A percentile compares a stretch with the other conserved stretches of the same genome.
phyloP scores from a whole-genome alignment of 2,329 filamentous ascomycete genomes.

The Alternaria brassicae region DNA sequence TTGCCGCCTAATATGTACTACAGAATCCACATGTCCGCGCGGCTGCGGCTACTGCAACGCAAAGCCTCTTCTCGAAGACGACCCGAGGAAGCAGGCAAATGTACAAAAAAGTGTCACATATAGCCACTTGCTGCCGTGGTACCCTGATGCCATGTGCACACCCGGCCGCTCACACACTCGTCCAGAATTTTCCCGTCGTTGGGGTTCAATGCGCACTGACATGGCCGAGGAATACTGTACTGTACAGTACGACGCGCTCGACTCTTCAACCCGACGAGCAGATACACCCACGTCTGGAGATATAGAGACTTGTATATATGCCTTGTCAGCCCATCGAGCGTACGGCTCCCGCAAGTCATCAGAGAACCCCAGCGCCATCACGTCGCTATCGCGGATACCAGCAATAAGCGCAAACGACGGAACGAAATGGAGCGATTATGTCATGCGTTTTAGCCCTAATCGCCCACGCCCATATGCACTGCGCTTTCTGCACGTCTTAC shows the following conservation, averaged over 20 bases:
- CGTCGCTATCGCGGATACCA: neutral
- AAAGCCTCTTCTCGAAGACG: neutral
- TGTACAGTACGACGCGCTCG: neutral
- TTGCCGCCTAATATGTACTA: neutral
- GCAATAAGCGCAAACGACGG: neutral
- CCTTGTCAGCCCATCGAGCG: neutral
- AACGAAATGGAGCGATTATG: neutral
- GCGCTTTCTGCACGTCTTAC: conserved; percentile 6
- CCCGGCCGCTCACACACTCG: neutral
- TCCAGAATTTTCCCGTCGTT: neutral
- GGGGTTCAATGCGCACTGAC: neutral
- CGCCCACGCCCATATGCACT: neutral
- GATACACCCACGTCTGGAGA: neutral
- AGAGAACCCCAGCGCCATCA: neutral
- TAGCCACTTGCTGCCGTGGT: neutral
- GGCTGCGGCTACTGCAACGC: neutral
- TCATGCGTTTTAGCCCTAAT: neutral
- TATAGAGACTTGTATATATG: neutral
- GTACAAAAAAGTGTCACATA: neutral
- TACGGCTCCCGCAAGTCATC: neutral
- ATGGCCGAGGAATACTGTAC: neutral
- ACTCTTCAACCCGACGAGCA: neutral
- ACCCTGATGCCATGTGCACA: neutral
- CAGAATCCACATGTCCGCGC: neutral
- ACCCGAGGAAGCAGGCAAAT: conserved; percentile 5